phyloP scores from a whole-genome alignment of 371 early-diverging fungal genomes.

The Mortierella sp. region DNA sequence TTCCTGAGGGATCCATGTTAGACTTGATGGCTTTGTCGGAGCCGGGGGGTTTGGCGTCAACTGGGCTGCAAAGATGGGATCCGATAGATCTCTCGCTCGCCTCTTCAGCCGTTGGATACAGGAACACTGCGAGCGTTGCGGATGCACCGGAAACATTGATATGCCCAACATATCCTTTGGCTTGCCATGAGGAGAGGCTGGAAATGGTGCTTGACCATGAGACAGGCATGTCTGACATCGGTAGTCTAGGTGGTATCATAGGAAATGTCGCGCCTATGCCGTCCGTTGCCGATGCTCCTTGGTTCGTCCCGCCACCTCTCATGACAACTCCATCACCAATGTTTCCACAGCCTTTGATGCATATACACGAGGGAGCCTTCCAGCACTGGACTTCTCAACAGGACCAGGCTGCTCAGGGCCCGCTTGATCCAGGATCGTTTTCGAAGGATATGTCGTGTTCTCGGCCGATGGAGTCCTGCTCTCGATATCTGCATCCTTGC shows the following conservation, averaged over 20 bases:
- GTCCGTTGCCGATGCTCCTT: neutral
- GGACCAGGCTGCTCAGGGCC: neutral
- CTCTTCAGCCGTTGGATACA: neutral
- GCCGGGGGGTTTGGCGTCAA: neutral
- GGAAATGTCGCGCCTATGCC: neutral
- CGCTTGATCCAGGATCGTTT: neutral
- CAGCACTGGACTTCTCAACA: neutral
- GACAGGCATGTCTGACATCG: neutral
- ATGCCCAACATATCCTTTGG: neutral
- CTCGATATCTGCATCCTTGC: neutral
- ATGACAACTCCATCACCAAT: neutral
- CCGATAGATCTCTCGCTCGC: neutral
- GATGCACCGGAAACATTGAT: neutral
- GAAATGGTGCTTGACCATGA: no score
- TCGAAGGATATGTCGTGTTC: neutral
- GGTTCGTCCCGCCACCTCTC: neutral
- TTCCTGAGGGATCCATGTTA: neutral
- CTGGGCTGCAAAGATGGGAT: neutral
- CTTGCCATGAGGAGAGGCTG: no score
- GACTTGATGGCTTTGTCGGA: neutral
- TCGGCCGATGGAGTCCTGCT: neutral
- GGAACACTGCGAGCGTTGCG: neutral
- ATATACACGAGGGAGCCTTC: neutral
- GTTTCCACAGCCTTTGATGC: neutral
- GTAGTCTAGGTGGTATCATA: neutral